Evolutionary conservation across 495 filamentous ascomycete genomes (phyloP).

Genomic region (Echria macrotheca): DNA sequence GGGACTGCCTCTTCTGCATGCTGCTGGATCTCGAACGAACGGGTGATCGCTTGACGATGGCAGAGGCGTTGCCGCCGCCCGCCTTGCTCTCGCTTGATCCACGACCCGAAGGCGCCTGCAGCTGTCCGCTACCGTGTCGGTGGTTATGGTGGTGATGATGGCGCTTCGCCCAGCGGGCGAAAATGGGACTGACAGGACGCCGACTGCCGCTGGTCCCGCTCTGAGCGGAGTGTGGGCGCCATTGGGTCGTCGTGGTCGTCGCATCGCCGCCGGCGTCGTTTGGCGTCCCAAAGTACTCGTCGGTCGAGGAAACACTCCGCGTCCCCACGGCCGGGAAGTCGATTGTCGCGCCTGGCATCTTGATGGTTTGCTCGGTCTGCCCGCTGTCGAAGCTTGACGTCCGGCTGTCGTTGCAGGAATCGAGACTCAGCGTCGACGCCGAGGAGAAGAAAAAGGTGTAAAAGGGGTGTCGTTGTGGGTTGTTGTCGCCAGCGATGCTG

Average conservation of each 20-base stretch:
- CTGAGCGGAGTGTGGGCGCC: conserved; percentile 21
- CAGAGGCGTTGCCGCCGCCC: conserved; percentile 12
- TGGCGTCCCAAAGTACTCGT: conserved; percentile 14
- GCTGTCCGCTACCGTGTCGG: conserved; percentile 10
- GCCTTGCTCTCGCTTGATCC: conserved; percentile 18
- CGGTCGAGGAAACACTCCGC: not conserved
- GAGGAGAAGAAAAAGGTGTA: conserved; percentile 27
- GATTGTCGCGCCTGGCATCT: conserved; percentile 23
- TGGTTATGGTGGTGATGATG: conserved; percentile 24
- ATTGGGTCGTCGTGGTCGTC: conserved; percentile 9
- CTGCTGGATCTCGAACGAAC: conserved; percentile 21
- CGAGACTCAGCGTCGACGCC: conserved; percentile 23
- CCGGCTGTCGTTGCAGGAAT: conserved; percentile 11
- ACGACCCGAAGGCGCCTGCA: conserved; percentile 8
- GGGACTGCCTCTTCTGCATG: conserved; percentile 21
- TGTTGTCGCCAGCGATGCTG: conserved; percentile 7
- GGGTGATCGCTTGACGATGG: conserved; percentile 16
- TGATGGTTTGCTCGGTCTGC: conserved; percentile 9
- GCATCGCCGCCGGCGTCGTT: not conserved
- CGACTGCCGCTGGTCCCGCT: conserved; percentile 16
- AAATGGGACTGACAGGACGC: conserved; percentile 23
- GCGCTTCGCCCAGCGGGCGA: conserved; percentile 24
- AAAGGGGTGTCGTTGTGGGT: conserved; percentile 10
- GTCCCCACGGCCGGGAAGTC: conserved; percentile 13
- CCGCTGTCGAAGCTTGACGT: conserved; percentile 9